Conservation (phyloP, 495 filamentous ascomycete genomes). For the Daldinia caldariorum region DNA sequence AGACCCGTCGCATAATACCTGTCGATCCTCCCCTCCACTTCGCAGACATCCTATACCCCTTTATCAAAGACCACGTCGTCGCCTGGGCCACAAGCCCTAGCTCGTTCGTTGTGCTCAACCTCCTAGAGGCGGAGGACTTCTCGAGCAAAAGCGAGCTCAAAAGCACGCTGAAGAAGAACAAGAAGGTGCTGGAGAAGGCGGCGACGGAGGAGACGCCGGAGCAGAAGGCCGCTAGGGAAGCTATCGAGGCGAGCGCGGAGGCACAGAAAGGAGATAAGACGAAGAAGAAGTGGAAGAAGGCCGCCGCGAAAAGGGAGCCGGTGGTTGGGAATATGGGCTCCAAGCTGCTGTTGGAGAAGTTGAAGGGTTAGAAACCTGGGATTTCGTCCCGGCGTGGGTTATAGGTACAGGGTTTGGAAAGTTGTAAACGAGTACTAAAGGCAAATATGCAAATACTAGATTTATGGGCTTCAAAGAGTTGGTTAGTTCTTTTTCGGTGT, state of each 20-base stretch:
- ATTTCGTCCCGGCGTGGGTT: background rate
- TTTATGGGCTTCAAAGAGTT: background rate
- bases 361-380: slow-evolving; percentile 36
- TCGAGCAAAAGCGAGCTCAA: slow-evolving; percentile 69
- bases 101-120: slow-evolving; percentile 80
- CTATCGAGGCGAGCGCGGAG: slow-evolving; percentile 7
- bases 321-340: slow-evolving; percentile 64
- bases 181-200: slow-evolving; percentile 60
- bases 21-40: slow-evolving; percentile 83
- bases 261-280: slow-evolving; percentile 42
- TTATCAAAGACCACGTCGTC: slow-evolving; percentile 76
- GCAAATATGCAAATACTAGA: background rate
- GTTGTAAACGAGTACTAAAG: no score
- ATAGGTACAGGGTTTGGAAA: background rate
- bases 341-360: slow-evolving; percentile 63
- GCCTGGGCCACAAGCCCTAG: slow-evolving; percentile 88
- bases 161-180: slow-evolving; percentile 69
- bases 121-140: slow-evolving; percentile 85
- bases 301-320: slow-evolving; percentile 45
- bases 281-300: slow-evolving; percentile 56
- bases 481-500: background rate
- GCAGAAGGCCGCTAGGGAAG: slow-evolving; percentile 52
- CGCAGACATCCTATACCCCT: slow-evolving; percentile 76
- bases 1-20: slow-evolving; percentile 70
- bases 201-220: slow-evolving; percentile 56